Percentiles rank a stretch among this genome's conserved stretches.
phyloP scores from a whole-genome alignment of 768 basidiomycete genomes.

The Asterophora parasitica region DNA sequence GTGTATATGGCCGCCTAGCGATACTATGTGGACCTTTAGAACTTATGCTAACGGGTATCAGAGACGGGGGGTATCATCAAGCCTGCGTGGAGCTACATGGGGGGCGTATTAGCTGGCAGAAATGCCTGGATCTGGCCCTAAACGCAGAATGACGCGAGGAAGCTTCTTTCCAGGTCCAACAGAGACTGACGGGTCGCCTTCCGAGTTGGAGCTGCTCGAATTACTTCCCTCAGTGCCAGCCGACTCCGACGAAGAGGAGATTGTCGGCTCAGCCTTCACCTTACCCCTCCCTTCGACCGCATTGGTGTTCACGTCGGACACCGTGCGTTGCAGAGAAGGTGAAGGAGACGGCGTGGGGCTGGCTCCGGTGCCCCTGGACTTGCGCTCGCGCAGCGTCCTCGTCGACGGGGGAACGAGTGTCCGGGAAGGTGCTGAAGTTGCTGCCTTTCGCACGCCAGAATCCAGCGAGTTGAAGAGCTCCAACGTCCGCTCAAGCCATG shows the following conservation, averaged over 20 bases:
- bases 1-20: no score
- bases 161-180: slow-evolving; percentile 44
- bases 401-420: slow-evolving; percentile 1
- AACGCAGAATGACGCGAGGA: slow-evolving; percentile 28
- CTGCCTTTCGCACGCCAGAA: slow-evolving; percentile 13
- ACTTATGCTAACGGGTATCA: no score
- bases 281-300: not conserved
- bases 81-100: not conserved
- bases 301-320: not conserved
- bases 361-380: slow-evolving; percentile 11
- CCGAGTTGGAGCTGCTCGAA: slow-evolving; percentile 25
- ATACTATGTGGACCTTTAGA: no score
- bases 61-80: not conserved
- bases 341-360: slow-evolving; percentile 5
- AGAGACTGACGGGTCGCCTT: slow-evolving; percentile 24
- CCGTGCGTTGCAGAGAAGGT: not conserved
- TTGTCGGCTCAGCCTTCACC: not conserved
- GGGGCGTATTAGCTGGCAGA: not conserved
- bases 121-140: slow-evolving; percentile 24
- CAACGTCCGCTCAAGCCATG: slow-evolving; percentile 57
- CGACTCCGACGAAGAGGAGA: not conserved
- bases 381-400: slow-evolving; percentile 14
- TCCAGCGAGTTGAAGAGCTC: slow-evolving; percentile 46
- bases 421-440: slow-evolving; percentile 2
- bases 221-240: not conserved